These are phyloP conservation scores for Oryza longistaminata DNA, from an alignment of 176 grass and related monocot genomes.

Conservation along the genomic window DNA sequence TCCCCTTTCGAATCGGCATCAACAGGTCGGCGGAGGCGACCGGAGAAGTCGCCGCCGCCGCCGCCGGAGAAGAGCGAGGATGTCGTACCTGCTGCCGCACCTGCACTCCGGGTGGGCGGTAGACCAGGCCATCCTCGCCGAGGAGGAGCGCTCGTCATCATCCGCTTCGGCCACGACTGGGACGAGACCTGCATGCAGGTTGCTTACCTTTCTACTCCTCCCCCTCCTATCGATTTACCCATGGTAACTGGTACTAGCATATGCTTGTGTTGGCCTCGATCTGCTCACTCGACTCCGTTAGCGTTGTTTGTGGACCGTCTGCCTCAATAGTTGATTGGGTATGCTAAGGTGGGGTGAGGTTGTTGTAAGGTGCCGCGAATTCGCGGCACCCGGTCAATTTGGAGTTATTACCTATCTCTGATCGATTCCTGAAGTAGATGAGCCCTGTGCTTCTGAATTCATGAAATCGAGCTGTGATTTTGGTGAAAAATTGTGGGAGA, in stretches of 20 bases:
- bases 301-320: not conserved
- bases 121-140: slow-evolving; percentile 96
- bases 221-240: too few species aligned
- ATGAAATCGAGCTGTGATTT: not conserved
- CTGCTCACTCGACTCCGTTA: too few species aligned
- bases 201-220: not conserved
- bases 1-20: too few species aligned
- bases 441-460: too few species aligned
- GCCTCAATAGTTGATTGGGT: not conserved
- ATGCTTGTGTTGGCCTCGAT: too few species aligned
- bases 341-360: not conserved
- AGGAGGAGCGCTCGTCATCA: slow-evolving; percentile 99
- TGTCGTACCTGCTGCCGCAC: too few species aligned
- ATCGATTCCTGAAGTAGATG: not conserved
- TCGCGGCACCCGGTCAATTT: too few species aligned
- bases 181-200: slow-evolving; percentile 99
- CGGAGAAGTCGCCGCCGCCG: too few species aligned
- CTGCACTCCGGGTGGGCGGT: slow-evolving; percentile 99
- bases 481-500: not conserved
- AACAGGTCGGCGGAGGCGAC: too few species aligned
- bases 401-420: too few species aligned
- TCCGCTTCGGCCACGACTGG: slow-evolving; percentile 98
- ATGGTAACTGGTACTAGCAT: not conserved
- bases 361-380: not conserved
- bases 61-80: too few species aligned